Conservation (phyloP, 2,329 filamentous ascomycete species). For the Hypoxylon sp. region DNA sequence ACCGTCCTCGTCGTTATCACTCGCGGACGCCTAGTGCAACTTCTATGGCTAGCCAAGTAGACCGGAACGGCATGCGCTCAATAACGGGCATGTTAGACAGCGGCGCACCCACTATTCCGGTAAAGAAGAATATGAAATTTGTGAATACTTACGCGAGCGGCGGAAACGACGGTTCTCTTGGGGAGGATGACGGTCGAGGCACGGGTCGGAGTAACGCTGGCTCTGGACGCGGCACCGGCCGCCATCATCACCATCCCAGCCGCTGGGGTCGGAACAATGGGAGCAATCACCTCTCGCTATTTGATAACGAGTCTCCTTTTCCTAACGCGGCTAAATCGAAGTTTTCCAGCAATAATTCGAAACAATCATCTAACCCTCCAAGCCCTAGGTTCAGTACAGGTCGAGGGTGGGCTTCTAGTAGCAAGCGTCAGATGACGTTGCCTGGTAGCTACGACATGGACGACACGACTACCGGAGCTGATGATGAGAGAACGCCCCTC, state of each 20-base stretch:
- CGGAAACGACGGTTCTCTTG: conserved; percentile 65
- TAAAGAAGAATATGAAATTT: conserved; percentile 97
- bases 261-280: conserved; percentile 78
- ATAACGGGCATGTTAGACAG: conserved; percentile 76
- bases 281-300: conserved; percentile 77
- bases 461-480: conserved; percentile 79
- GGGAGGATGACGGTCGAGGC: conserved; percentile 76
- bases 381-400: conserved; percentile 69
- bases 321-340: conserved; percentile 74
- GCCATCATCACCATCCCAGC: conserved; percentile 81
- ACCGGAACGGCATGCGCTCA: conserved; percentile 70
- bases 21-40: conserved; percentile 95
- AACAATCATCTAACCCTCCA: conserved; percentile 75
- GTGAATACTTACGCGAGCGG: conserved; percentile 80
- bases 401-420: conserved; percentile 48
- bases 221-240: conserved; percentile 73
- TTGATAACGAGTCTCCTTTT: conserved; percentile 84
- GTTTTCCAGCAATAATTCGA: conserved; percentile 66
- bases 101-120: conserved; percentile 63
- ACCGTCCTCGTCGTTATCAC: conserved; percentile 81
- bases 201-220: conserved; percentile 71
- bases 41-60: conserved; percentile 79
- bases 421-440: conserved; percentile 69
- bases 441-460: conserved; percentile 82
- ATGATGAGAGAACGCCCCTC: conserved; percentile 89